Evolutionary conservation across 2,329 filamentous ascomycete species (phyloP), one percentile per base, ranked within the genome.

Genomic region (Colletotrichum magnum): DNA sequence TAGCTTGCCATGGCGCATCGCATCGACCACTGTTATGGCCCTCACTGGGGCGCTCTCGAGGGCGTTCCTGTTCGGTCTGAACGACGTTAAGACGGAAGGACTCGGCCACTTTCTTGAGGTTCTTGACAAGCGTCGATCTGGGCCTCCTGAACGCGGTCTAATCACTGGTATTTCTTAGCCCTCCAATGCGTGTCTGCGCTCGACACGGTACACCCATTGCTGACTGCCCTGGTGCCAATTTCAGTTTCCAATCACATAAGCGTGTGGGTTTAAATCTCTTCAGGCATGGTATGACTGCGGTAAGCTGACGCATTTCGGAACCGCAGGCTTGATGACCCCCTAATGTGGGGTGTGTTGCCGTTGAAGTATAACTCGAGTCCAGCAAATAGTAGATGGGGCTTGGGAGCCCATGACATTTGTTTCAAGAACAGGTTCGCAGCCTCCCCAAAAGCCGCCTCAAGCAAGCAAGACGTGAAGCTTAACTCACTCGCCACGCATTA

Each of bases 391-490:
- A 90, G 96, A 78, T 98, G 95, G 94, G 90, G 92, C 10, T 87
- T 99, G 63, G 96, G 94, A 26, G 97, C 94, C 75, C 94, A 98
- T 79, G 96, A 99, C 80, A 95, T 99, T 69, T 98, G 95, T 82
- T 99, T 97, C 80, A 92, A 91, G 75, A 95, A 94, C 77, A 91
- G 89, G 94, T 96, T 47, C 50, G 28, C 58, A 28, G 5, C 6
- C 26, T 47, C 45, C 58, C 66, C 21, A 36, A 24, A 50, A n/a
- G 13, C 32, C 50, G 32, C 45, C 51, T 41, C 36, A n/a, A 28
- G 7, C 18, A 21, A 32, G n/a, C 61, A 28, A 36, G 54, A 28
- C 70, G 73, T 58, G 24, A 73, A 58, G 36, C 36, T n/a, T 18
- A 50, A 18, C 67, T 66, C 24, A 41, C 65, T 71, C 13, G 64